Percentiles rank a stretch among this genome's conserved stretches.
Conservation (phyloP, 1,284 basidiomycete genomes). For the Ustilago trichophora region DNA sequence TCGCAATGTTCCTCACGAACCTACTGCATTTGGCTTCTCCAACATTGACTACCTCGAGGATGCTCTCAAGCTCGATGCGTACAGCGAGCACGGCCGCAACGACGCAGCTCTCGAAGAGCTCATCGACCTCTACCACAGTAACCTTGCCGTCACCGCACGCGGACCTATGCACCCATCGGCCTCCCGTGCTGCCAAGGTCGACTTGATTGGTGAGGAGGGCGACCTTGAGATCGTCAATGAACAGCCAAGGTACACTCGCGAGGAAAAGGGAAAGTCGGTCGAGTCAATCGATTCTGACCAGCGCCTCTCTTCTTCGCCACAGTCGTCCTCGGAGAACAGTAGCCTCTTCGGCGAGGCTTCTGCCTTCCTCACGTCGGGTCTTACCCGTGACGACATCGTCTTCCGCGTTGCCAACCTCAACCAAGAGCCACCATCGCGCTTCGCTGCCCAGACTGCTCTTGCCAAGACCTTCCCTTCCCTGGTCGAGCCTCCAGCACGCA, state of each 20-base stretch:
- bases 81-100: conserved; percentile 4
- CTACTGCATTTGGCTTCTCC: conserved; percentile 10
- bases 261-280: conserved; percentile 38
- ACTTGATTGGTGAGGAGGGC: conserved; percentile 34
- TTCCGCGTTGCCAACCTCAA: conserved; percentile 27
- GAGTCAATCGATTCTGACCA: conserved; percentile 21
- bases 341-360: conserved; percentile 21
- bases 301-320: conserved; percentile 9
- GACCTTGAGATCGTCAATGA: conserved; percentile 36
- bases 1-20: not conserved
- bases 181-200: conserved; percentile 15
- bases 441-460: conserved; percentile 21
- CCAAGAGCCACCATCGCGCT: conserved; percentile 13
- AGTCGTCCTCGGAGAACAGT: conserved; percentile 10
- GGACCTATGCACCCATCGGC: conserved; percentile 1
- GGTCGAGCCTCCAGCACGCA: conserved; percentile 39
- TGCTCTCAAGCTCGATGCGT: conserved; percentile 29
- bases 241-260: conserved; percentile 33
- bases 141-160: conserved; percentile 8
- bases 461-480: conserved; percentile 38
- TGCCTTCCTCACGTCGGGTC: conserved; percentile 19
- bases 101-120: conserved; percentile 27
- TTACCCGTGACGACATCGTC: conserved; percentile 32
- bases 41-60: conserved; percentile 33
- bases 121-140: conserved; percentile 29